Evolutionary conservation across 257 asterid species (phyloP), one percentile per base, ranked within the genome.

Genomic region (Gentiana straminea): DNA sequence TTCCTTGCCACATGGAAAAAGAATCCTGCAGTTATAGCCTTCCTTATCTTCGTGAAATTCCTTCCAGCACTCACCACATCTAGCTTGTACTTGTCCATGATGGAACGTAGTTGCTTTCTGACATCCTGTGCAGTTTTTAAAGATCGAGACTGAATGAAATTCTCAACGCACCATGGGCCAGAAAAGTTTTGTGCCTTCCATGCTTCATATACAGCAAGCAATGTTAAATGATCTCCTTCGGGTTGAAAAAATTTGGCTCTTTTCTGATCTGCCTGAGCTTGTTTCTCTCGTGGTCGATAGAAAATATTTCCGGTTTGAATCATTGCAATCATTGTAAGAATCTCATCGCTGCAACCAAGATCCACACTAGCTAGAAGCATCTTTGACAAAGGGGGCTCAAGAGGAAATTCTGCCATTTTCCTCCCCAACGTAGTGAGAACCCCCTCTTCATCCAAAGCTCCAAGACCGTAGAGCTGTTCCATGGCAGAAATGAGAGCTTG

Each of bases 381-480:
- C 73, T 90, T 90, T 8, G 94, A 86, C 56, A 86, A 67, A 49
- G 96, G 94, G 54, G 97, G 97, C 34, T 86, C 97, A 58, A 90
- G 72, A 0, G 96, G 97, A 70, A 90, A 90, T 58, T 90, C 97
- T n/a, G 96, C 96, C 97, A 90, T 90, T 74, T 84, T 86, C 73
- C 97, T 76, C 45, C 97, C 96, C 79, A 86, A 56, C 78, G 86
- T 90, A 36, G 94, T 90, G 52, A 90, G 82, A 61, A 86, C 94
- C 51, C 97, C 96, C 72, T 84, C 96, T 65, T 82, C 94, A 78
- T 90, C 96, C 62, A 90, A 66, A 64, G 96, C 94, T 38, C 96
- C 97, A 67, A 90, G 89, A 77, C 84, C 80, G 70, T 82, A 90
- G 2, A 90, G 84, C 74, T 86, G 94, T 54, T 86, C 94, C 97